Evolutionary conservation across 306 rosid species (phyloP).

Genomic region (Castanea crenata): DNA sequence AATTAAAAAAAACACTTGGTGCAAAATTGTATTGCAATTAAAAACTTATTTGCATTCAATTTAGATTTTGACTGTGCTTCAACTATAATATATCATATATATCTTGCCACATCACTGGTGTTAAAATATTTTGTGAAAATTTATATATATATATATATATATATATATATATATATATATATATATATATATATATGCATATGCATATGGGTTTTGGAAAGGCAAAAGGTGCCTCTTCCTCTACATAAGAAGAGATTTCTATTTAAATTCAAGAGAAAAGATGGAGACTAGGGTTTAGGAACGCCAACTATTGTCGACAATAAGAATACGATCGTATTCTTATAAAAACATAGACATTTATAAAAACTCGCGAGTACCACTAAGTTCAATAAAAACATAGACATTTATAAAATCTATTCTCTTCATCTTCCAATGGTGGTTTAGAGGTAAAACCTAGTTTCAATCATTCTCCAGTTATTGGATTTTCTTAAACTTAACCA

Average conservation of each 20-base stretch:
- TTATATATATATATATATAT: too few relatives aligned
- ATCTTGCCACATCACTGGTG: too few relatives aligned
- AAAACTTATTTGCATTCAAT: too few relatives aligned
- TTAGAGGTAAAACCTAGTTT: neutral
- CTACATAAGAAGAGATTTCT: neutral
- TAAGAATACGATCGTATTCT: too few relatives aligned
- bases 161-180: too few relatives aligned
- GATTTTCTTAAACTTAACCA: neutral
- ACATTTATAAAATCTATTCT: constrained; percentile 12
- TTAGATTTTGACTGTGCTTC: too few relatives aligned
- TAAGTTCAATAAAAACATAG: neutral
- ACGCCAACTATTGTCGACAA: neutral
- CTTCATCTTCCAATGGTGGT: constrained; percentile 2
- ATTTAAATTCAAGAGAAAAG: neutral
- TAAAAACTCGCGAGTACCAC: neutral
- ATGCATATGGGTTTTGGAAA: too few relatives aligned
- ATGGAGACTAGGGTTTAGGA: neutral
- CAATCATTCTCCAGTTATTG: neutral
- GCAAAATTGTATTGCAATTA: too few relatives aligned
- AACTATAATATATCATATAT: too few relatives aligned
- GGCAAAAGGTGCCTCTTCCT: neutral
- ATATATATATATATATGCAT: too few relatives aligned
- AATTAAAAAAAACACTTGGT: too few relatives aligned
- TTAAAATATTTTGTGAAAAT: too few relatives aligned
- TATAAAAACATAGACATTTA: constrained; percentile 2